Evolutionary conservation across 2,329 filamentous ascomycete genomes (phyloP), one percentile per base, ranked within the genome.

Genomic region (Neurospora crassa): DNA sequence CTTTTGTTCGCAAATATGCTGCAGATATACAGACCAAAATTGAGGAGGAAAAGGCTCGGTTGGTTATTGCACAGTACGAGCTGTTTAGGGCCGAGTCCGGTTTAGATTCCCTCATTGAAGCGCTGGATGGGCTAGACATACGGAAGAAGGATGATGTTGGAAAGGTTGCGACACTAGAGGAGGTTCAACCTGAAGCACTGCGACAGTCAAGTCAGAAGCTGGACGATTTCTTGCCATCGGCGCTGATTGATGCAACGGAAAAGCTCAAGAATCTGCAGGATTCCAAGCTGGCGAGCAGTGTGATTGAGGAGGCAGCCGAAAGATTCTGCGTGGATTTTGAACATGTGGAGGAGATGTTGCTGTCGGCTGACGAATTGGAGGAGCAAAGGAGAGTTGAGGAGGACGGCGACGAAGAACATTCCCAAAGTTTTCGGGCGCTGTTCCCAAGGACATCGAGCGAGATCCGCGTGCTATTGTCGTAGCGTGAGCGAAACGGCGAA

Each of bases 171-270:
- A 78, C 78, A 0, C 83, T 91, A 1, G 83, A 85, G 0, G 81
- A 85, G 4, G 88, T 93, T 77, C 86, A 90, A 72, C 85, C 88
- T 0, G 81, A 85, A 5, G 80, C 85, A 0, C 83, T 98, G n/a
- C 82, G 86, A 1, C 82, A 84, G 68, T 89, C 91, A 2, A 92
- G 92, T 76, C 92, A 94, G 76, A 87, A 86, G 53, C 84, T 99
- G 7, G 96, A 99, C 78, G 90, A 93, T 73, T 99, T 98, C 81
- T 84, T 99, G 34, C 94, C 96, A 0, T 96, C 93, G 1, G 96
- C 95, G 2, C 85, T 97, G 40, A 95, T 97, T 85, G 96, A 99
- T 79, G 94, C 94, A 2, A 89, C 92, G 76, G 92, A 96, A 69
- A 92, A 93, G 72, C 81, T 98, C 37, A 91, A 90, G 74, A 84